Evolutionary conservation across 2,329 filamentous ascomycete genomes (phyloP).

Genomic region (Claviceps sp.): DNA sequence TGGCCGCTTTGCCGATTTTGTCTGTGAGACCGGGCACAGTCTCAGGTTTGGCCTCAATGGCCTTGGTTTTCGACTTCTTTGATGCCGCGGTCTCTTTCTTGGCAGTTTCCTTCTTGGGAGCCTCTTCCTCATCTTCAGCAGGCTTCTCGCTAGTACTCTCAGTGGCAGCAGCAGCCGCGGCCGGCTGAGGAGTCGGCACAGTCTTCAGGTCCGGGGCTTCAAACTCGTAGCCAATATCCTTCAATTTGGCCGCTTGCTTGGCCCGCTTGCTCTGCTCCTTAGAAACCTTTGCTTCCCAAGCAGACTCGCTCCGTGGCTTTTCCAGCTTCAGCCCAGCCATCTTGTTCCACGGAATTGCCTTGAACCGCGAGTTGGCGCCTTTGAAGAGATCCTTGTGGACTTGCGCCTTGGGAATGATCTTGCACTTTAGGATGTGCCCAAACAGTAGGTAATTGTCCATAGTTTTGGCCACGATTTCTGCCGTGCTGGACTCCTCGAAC

Average conservation of each 20-base stretch:
- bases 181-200: constrained; percentile 26
- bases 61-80: constrained; percentile 11
- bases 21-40: constrained; percentile 9
- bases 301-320: constrained; percentile 56
- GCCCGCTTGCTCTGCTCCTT: constrained; percentile 59
- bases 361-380: constrained; percentile 81
- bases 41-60: constrained; percentile 6
- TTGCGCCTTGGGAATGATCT: constrained; percentile 60
- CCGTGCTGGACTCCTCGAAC: constrained; percentile 64
- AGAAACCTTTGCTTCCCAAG: constrained; percentile 65
- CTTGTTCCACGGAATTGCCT: constrained; percentile 75
- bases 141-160: constrained; percentile 20
- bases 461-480: constrained; percentile 81
- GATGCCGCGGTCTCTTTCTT: constrained; percentile 11
- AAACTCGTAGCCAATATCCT: constrained; percentile 74
- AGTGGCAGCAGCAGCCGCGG: constrained; percentile 6
- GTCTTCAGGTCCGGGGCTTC: constrained; percentile 58
- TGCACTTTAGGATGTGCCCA: constrained; percentile 84
- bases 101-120: constrained; percentile 14
- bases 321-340: constrained; percentile 66
- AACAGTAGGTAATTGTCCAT: constrained; percentile 98
- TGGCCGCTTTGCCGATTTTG: constrained; percentile 13
- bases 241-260: constrained; percentile 59
- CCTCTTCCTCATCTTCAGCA: constrained; percentile 23
- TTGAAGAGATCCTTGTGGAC: constrained; percentile 76